phyloP scores from a whole-genome alignment of 2,329 filamentous ascomycete species.

The Aspergillus pseudonomiae region DNA sequence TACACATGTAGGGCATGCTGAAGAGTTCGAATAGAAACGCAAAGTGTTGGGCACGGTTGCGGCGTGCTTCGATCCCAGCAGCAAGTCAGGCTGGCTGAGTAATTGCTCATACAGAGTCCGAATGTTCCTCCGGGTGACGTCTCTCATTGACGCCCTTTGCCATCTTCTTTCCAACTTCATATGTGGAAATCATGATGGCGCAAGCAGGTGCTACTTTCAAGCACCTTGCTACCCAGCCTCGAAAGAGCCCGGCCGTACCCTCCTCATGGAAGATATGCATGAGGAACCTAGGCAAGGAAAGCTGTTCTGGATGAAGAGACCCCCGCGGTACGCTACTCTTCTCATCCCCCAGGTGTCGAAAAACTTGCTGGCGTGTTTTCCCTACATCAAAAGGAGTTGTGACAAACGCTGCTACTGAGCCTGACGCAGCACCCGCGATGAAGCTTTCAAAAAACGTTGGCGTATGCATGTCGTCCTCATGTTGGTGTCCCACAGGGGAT shows the following conservation, averaged over 20 bases:
- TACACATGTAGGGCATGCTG: not conserved
- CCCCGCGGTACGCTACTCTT: conserved; percentile 18
- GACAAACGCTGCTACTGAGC: conserved; percentile 80
- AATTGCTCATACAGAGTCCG: conserved; percentile 19
- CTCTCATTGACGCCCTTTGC: conserved; percentile 74
- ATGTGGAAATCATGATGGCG: conserved; percentile 98
- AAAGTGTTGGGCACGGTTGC: not conserved
- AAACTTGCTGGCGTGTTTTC: conserved; percentile 91
- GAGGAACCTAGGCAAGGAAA: conserved; percentile 79
- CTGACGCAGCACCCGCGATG: conserved; percentile 78
- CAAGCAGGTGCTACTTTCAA: conserved; percentile 95
- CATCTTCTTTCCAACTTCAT: conserved; percentile 91
- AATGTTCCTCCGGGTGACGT: conserved; percentile 34
- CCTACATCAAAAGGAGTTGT: conserved; percentile 97
- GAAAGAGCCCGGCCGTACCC: conserved; percentile 79
- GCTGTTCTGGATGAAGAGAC: conserved; percentile 65
- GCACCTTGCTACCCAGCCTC: conserved; percentile 86
- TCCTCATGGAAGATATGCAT: conserved; percentile 89
- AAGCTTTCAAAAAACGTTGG: conserved; percentile 89
- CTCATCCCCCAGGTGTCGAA: conserved; percentile 58
- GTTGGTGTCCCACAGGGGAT: conserved; percentile 29
- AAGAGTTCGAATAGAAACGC: not conserved
- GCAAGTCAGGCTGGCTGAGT: not conserved
- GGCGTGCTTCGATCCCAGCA: not conserved
- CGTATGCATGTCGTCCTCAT: conserved; percentile 70